Conservation (phyloP, 2,329 filamentous ascomycete species). For the Hortaea sp. region DNA sequence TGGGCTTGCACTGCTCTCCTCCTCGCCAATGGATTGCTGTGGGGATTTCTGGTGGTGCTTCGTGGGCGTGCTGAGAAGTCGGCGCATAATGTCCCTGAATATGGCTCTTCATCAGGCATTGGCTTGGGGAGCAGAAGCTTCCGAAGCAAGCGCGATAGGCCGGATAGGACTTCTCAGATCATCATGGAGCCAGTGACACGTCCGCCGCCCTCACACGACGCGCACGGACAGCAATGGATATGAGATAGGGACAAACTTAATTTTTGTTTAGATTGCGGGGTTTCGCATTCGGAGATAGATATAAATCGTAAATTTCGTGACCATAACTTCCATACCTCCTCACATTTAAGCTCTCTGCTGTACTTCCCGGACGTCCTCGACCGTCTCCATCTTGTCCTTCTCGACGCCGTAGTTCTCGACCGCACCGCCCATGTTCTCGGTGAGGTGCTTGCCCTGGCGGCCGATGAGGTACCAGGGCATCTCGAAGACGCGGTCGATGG, state of each 20-base stretch:
- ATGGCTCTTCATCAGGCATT: conserved; percentile 1
- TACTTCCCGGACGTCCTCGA: conserved; percentile 2
- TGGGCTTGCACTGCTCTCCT: conserved; percentile 43
- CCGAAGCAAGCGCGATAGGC: conserved; percentile 1
- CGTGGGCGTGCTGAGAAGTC: background rate
- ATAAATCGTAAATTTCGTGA: too few species aligned
- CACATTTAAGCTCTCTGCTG: too few species aligned
- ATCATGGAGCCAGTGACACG: background rate
- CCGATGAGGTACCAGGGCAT: conserved; percentile 71
- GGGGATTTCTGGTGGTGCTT: conserved; percentile 4
- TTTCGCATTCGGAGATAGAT: too few species aligned
- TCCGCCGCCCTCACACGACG: background rate
- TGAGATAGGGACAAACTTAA: background rate
- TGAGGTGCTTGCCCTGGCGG: conserved; percentile 23
- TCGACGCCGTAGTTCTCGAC: conserved; percentile 9
- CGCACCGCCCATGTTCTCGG: conserved; percentile 12
- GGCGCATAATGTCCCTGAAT: background rate
- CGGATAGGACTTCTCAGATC: conserved; percentile 7
- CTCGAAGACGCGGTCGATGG: conserved; percentile 44
- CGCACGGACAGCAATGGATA: background rate
- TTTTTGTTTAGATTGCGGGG: too few species aligned
- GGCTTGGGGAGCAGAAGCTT: background rate
- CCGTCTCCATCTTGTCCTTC: conserved; percentile 7
- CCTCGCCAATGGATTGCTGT: conserved; percentile 13
- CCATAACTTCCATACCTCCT: too few species aligned